These are phyloP conservation scores for Phytophthora citrophthora DNA, from an alignment of 352 stramenopile genomes.

Conservation along the genomic window DNA sequence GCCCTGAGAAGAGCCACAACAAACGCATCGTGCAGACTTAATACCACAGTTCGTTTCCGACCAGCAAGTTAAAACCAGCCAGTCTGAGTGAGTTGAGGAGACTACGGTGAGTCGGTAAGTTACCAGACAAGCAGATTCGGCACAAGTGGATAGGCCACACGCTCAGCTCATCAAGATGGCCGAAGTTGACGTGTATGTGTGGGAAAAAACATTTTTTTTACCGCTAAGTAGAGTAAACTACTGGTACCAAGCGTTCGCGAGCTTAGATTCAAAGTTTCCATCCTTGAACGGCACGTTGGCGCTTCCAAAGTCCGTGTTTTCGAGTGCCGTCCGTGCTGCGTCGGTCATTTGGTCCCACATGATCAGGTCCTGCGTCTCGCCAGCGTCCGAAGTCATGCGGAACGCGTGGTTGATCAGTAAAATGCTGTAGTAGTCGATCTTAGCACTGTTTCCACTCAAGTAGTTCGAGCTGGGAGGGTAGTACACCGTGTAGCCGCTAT, in stretches of 20 bases:
- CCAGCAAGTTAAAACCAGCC: no score
- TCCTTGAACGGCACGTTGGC: background rate
- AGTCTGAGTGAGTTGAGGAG: no score
- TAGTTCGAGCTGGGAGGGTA: background rate
- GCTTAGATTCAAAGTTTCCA: background rate
- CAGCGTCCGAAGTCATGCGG: background rate
- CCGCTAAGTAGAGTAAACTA: no score
- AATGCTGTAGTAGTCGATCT: conserved; percentile 3
- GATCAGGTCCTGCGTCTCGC: background rate
- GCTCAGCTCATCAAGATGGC: no score
- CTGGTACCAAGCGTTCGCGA: background rate
- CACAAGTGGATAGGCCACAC: no score
- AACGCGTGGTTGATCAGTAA: background rate
- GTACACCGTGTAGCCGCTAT: conserved; percentile 1
- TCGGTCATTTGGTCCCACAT: conserved; percentile 6
- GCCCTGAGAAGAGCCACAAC: no score
- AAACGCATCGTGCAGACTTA: no score
- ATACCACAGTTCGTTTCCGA: no score
- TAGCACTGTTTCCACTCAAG: background rate
- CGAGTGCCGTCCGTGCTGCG: background rate
- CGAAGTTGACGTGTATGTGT: no score
- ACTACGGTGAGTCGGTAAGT: no score
- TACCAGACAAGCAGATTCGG: no score
- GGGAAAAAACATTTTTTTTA: no score
- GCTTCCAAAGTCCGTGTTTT: background rate